Percentiles rank a stretch among this genome's conserved stretches.
phyloP scores from a whole-genome alignment of 208 protist genomes.

The Acanthamoeba sp. region DNA sequence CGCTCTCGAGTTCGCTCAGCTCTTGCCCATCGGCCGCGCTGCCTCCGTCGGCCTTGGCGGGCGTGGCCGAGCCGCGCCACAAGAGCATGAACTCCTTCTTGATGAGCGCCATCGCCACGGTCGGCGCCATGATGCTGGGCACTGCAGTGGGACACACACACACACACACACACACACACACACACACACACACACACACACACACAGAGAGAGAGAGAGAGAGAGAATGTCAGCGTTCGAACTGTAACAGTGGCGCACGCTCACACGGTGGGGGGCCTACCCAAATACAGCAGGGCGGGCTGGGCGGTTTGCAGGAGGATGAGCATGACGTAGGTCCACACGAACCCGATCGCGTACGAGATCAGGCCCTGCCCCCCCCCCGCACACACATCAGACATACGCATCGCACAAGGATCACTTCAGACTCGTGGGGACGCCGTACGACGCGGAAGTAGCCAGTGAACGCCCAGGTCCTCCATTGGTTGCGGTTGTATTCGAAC shows the following conservation, averaged over 20 bases:
- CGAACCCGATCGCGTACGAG: slow-evolving; percentile 59
- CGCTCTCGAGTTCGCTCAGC: background rate
- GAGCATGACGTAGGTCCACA: slow-evolving; percentile 68
- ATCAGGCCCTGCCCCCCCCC: background rate
- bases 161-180: background rate
- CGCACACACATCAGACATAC: no score
- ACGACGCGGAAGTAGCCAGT: slow-evolving; percentile 52
- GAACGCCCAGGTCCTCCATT: slow-evolving; percentile 4
- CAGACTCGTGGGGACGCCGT: background rate
- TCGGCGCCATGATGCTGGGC: slow-evolving; percentile 63
- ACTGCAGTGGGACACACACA: background rate
- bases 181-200: no score
- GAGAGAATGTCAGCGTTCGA: no score
- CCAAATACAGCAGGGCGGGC: slow-evolving; percentile 74
- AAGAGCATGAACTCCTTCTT: slow-evolving; percentile 71
- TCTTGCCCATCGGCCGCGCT: background rate
- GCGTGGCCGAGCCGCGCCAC: slow-evolving; percentile 46
- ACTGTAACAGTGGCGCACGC: no score
- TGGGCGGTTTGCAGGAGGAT: slow-evolving; percentile 46
- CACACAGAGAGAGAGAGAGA: no score
- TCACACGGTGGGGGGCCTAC: background rate
- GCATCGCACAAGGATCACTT: no score
- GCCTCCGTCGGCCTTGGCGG: background rate
- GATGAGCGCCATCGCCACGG: slow-evolving; percentile 45
- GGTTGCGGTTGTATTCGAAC: slow-evolving; percentile 54